Conservation (phyloP, 1,284 basidiomycete genomes). For the Abortiporus biennis region DNA sequence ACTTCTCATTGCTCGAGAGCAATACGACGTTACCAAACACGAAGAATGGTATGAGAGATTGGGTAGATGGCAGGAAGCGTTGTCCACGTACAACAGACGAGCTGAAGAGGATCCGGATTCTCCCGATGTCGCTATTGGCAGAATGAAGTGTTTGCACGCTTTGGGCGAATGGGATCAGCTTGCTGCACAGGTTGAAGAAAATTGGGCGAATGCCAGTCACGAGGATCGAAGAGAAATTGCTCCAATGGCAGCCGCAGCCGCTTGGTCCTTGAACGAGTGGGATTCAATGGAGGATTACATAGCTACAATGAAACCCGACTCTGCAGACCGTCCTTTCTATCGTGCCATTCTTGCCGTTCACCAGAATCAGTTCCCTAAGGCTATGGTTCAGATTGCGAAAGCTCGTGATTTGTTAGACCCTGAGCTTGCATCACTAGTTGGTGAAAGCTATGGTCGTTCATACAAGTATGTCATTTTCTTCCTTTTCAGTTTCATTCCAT, state of each 20-base stretch:
- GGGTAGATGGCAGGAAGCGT: conserved; percentile 94
- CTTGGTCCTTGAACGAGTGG: conserved; percentile 97
- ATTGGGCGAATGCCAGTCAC: conserved; percentile 80
- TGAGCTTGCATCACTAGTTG: conserved; percentile 88
- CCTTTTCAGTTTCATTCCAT: conserved; percentile 10
- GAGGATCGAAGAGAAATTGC: conserved; percentile 92
- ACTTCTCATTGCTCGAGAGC: conserved; percentile 80
- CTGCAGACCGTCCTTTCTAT: conserved; percentile 94
- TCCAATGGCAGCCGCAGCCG: conserved; percentile 94
- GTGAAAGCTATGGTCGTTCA: conserved; percentile 93
- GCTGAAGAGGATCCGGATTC: conserved; percentile 63
- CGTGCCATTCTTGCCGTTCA: conserved; percentile 94
- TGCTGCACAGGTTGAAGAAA: conserved; percentile 81
- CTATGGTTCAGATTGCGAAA: conserved; percentile 86
- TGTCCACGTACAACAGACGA: conserved; percentile 83
- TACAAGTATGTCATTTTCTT: conserved; percentile 70
- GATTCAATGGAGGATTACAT: conserved; percentile 99
- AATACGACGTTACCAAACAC: conserved; percentile 82
- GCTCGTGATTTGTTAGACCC: conserved; percentile 94
- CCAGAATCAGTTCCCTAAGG: conserved; percentile 92
- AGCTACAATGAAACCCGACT: conserved; percentile 88
- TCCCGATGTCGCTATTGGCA: conserved; percentile 76
- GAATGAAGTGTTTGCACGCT: conserved; percentile 95
- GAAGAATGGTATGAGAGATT: conserved; percentile 99
- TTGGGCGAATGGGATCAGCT: conserved; percentile 97